Evolutionary conservation across 345 rosid genomes (phyloP).

Genomic region (Pseudoturritis turrita): DNA sequence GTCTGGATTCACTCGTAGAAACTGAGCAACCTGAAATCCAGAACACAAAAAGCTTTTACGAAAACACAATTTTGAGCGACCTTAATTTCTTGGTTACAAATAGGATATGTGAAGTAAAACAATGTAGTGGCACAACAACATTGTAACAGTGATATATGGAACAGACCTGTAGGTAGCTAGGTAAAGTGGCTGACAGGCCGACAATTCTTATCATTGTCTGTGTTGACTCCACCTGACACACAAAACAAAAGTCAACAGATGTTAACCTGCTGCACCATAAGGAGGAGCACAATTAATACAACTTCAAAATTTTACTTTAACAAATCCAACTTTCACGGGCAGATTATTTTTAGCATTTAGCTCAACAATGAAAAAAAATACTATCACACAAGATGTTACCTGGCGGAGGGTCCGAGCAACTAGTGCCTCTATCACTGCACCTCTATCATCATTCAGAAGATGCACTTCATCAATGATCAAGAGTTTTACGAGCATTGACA

Average conservation of each 20-base stretch:
- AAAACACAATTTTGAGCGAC: background rate
- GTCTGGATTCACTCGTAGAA: constrained; percentile 88
- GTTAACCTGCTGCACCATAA: constrained; percentile 8
- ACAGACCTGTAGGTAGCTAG: constrained; percentile 84
- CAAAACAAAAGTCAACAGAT: constrained; percentile 15
- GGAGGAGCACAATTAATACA: background rate
- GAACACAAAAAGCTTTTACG: background rate
- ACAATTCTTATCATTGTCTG: constrained; percentile 98
- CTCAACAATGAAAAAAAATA: background rate
- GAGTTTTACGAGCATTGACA: constrained; percentile 95
- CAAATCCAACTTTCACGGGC: constrained; percentile 1
- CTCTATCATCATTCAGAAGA: constrained; percentile 98
- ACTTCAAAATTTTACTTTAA: background rate
- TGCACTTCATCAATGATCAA: constrained; percentile 97
- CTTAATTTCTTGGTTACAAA: background rate
- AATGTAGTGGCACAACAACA: constrained; percentile 8
- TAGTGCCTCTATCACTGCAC: constrained; percentile 94
- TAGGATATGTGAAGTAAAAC: background rate
- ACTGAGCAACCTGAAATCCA: constrained; percentile 79
- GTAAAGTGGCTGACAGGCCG: constrained; percentile 97
- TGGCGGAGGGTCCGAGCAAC: constrained; percentile 99
- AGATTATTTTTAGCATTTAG: constrained; percentile 6
- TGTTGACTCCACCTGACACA: constrained; percentile 88
- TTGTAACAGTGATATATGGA: constrained; percentile 4
- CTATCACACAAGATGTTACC: constrained; percentile 42